A percentile compares a stretch with the other conserved stretches of the same genome.
Evolutionary conservation across 352 stramenopile species (phyloP).

Genomic region (Phytophthora podocarpi): DNA sequence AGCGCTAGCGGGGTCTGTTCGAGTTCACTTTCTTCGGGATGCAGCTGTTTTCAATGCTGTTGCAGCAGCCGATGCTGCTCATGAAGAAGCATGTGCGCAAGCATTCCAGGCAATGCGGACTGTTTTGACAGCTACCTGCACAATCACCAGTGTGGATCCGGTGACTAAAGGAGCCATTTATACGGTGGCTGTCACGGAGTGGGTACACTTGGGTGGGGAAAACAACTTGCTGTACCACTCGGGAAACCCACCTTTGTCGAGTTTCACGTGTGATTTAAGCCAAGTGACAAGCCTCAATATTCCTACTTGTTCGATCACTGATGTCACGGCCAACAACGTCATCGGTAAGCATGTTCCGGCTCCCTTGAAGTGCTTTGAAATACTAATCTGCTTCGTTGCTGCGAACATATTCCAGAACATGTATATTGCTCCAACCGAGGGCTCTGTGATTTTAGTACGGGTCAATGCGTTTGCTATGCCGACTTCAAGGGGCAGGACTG

Average conservation of each 20-base stretch:
- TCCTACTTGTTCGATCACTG: conserved; percentile 70
- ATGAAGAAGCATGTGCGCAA: conserved; percentile 40
- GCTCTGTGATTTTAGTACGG: conserved; percentile 72
- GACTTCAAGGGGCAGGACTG: conserved; percentile 81
- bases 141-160: conserved; percentile 33
- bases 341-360: conserved; percentile 41
- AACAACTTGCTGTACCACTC: conserved; percentile 86
- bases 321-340: conserved; percentile 54
- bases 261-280: conserved; percentile 82
- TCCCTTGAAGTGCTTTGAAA: background rate
- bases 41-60: conserved; percentile 46
- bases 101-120: conserved; percentile 53
- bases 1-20: conserved; percentile 42
- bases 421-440: conserved; percentile 81
- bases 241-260: conserved; percentile 71
- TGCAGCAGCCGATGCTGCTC: conserved; percentile 32
- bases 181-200: conserved; percentile 72
- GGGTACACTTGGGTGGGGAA: conserved; percentile 59
- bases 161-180: conserved; percentile 60
- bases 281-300: conserved; percentile 47
- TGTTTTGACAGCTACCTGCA: conserved; percentile 46
- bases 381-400: conserved; percentile 2
- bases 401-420: conserved; percentile 57
- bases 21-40: conserved; percentile 58
- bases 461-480: conserved; percentile 71